phyloP scores from a whole-genome alignment of 768 basidiomycete genomes.

The Lepiota subincarnata region DNA sequence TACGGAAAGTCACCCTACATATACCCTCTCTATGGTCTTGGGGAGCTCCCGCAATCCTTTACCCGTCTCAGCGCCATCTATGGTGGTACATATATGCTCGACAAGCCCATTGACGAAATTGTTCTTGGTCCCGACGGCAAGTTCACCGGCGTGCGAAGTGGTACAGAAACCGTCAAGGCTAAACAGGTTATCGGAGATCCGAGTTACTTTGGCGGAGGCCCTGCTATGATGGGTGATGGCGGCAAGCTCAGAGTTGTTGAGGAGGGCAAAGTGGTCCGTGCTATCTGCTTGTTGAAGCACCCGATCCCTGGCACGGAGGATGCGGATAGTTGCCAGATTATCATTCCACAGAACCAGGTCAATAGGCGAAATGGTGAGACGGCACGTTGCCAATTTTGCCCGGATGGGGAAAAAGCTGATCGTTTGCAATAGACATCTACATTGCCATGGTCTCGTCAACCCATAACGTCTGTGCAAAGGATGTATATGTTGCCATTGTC shows the following conservation, averaged over 20 bases:
- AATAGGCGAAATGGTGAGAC: conserved; percentile 81
- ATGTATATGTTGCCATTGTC: conserved; percentile 94
- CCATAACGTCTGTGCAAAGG: conserved; percentile 96
- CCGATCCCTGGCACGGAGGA: conserved; percentile 97
- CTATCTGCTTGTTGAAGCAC: conserved; percentile 97
- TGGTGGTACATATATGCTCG: conserved; percentile 99
- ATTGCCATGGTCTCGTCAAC: conserved; percentile 96
- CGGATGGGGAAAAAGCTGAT: neutral
- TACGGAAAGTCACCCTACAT: conserved; percentile 99
- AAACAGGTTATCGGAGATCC: conserved; percentile 98
- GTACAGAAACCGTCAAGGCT: conserved; percentile 89
- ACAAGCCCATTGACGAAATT: conserved; percentile 90
- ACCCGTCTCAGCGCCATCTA: conserved; percentile 98
- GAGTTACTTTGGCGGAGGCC: conserved; percentile 74
- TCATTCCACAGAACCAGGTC: conserved; percentile 99
- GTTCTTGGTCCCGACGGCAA: conserved; percentile 82
- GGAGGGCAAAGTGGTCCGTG: conserved; percentile 90
- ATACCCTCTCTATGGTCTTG: conserved; percentile 97
- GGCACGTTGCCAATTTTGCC: neutral
- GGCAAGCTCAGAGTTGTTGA: conserved; percentile 89
- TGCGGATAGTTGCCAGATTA: conserved; percentile 92
- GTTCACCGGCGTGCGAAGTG: conserved; percentile 90
- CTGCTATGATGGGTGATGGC: conserved; percentile 51
- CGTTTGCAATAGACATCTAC: conserved; percentile 76
- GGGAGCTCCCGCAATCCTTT: conserved; percentile 98